phyloP scores from a whole-genome alignment of 2,329 filamentous ascomycete genomes.

The Pyricularia pennisetigena region DNA sequence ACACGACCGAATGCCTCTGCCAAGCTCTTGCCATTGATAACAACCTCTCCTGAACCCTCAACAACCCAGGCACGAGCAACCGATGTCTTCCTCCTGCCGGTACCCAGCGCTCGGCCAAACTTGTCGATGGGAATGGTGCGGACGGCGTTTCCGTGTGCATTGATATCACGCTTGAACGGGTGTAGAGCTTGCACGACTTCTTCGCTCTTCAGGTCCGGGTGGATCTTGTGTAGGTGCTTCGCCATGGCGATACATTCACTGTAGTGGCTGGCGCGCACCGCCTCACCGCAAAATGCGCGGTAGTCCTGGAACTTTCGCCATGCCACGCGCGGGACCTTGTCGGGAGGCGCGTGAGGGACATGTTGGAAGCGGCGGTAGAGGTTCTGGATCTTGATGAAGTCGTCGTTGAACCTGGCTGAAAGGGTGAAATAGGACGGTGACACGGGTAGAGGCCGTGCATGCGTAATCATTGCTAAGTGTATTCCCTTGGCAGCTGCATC shows the following conservation, averaged over 20 bases:
- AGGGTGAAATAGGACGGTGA: conserved; percentile 95
- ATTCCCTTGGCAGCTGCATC: neutral
- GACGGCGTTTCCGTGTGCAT: conserved; percentile 56
- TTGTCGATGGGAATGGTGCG: conserved; percentile 61
- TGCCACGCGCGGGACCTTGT: conserved; percentile 60
- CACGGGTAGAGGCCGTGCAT: conserved; percentile 68
- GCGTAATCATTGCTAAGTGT: conserved; percentile 12
- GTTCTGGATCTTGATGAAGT: conserved; percentile 62
- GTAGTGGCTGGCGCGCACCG: conserved; percentile 68
- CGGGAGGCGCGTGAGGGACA: conserved; percentile 57
- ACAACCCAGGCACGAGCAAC: conserved; percentile 79
- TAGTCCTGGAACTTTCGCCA: conserved; percentile 78
- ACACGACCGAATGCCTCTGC: conserved; percentile 73
- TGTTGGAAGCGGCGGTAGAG: conserved; percentile 63
- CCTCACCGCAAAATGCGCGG: conserved; percentile 59
- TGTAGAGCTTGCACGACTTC: conserved; percentile 57
- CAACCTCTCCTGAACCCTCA: conserved; percentile 81
- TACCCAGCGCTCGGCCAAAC: conserved; percentile 67
- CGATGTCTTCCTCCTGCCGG: conserved; percentile 81
- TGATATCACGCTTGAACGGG: conserved; percentile 64
- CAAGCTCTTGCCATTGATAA: conserved; percentile 85
- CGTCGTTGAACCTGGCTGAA: conserved; percentile 77
- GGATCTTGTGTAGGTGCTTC: conserved; percentile 75
- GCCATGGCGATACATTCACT: conserved; percentile 65
- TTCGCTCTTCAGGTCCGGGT: conserved; percentile 63